phyloP scores from a whole-genome alignment of 129 eudicot genomes.

The Gnaphalium uliginosum region DNA sequence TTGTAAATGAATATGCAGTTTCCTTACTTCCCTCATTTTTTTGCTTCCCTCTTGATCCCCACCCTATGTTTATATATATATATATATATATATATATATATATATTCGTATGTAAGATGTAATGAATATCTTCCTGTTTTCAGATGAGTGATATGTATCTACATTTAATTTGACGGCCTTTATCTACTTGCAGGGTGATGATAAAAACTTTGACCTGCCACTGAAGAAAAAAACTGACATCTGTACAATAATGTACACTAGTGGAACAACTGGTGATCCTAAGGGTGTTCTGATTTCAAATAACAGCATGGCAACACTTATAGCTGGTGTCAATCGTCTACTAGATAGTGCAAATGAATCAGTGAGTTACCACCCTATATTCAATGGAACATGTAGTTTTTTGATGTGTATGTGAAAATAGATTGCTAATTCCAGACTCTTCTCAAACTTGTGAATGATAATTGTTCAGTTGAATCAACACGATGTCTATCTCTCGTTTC shows the following conservation, averaged over 20 bases:
- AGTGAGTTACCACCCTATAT: constrained; percentile 40
- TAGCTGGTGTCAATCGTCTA: constrained; percentile 73
- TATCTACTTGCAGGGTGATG: constrained; percentile 62
- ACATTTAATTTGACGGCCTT: constrained; percentile 5
- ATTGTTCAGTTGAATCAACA: constrained; percentile 47
- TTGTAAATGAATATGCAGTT: too few species aligned
- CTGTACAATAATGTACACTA: constrained; percentile 98
- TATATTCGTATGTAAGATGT: too few species aligned
- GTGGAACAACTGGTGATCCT: constrained; percentile 99
- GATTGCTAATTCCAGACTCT: background rate
- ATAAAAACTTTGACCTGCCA: constrained; percentile 61
- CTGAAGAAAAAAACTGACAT: constrained; percentile 74
- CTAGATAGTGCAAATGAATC: constrained; percentile 67
- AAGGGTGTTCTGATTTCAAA: constrained; percentile 92
- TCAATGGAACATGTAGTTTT: background rate
- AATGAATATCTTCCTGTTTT: background rate
- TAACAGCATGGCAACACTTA: constrained; percentile 71
- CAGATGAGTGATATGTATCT: background rate
- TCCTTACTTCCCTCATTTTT: too few species aligned
- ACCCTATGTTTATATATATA: too few species aligned
- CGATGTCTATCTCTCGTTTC: constrained; percentile 91
- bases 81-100: too few species aligned
- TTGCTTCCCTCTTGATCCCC: too few species aligned
- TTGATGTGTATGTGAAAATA: background rate
- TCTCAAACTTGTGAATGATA: constrained; percentile 12